Evolutionary conservation across 495 filamentous ascomycete species (phyloP).

Genomic region (Aspergillus ostianus): DNA sequence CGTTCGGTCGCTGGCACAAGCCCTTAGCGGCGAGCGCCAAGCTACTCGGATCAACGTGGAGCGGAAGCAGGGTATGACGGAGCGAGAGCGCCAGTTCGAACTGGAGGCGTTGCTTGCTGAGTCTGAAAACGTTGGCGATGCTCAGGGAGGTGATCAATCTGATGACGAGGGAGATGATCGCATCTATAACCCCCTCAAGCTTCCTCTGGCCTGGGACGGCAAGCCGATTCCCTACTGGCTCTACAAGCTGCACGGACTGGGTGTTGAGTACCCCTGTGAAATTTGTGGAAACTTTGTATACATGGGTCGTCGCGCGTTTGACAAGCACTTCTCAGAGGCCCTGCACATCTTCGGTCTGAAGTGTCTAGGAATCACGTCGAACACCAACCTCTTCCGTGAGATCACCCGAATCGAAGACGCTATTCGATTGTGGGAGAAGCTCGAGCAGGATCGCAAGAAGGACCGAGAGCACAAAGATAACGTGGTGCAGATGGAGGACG

Average conservation of each 20-base stretch:
- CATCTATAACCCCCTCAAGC: slow-evolving; percentile 94
- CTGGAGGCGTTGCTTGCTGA: slow-evolving; percentile 80
- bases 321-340: slow-evolving; percentile 97
- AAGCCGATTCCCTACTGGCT: slow-evolving; percentile 99
- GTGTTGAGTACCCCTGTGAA: slow-evolving; percentile 92
- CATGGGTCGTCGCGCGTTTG: slow-evolving; percentile 91
- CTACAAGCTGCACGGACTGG: slow-evolving; percentile 93
- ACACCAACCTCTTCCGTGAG: slow-evolving; percentile 88
- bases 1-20: slow-evolving; percentile 68
- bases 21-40: slow-evolving; percentile 74
- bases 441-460: slow-evolving; percentile 81
- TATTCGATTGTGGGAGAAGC: slow-evolving; percentile 85
- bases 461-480: slow-evolving; percentile 70
- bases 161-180: slow-evolving; percentile 71
- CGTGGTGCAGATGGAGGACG: slow-evolving; percentile 97
- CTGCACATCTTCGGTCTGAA: slow-evolving; percentile 90
- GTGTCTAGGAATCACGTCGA: slow-evolving; percentile 82
- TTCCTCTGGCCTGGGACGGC: slow-evolving; percentile 95
- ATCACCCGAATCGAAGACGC: slow-evolving; percentile 92
- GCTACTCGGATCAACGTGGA: slow-evolving; percentile 92
- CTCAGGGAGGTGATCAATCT: slow-evolving; percentile 58
- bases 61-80: slow-evolving; percentile 92
- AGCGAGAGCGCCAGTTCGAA: slow-evolving; percentile 88
- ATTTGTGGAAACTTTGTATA: slow-evolving; percentile 98
- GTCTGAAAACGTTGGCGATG: slow-evolving; percentile 41